Evolutionary conservation across 306 rosid genomes (phyloP).

Genomic region (Elaeagnus macrophylla): DNA sequence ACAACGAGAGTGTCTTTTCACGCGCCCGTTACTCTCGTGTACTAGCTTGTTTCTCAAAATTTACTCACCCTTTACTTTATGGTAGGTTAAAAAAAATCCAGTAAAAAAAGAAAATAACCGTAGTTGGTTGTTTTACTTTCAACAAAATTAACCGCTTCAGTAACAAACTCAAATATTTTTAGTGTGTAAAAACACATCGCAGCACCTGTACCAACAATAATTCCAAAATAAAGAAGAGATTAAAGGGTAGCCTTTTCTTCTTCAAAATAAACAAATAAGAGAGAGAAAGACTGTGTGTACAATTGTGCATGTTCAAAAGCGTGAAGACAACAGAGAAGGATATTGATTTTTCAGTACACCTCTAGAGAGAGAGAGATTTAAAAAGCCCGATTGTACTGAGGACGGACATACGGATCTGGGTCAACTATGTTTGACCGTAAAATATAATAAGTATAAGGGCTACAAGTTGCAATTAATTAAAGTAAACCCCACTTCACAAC

Average conservation of each 20-base stretch:
- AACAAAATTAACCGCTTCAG: constrained; percentile 25
- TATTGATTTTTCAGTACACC: constrained; percentile 18
- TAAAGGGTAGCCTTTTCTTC: neutral
- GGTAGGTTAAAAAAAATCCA: neutral
- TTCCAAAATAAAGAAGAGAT: constrained; percentile 6
- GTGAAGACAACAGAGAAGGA: constrained; percentile 33
- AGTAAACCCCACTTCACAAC: constrained; percentile 2
- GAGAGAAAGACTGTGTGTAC: neutral
- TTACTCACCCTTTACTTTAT: neutral
- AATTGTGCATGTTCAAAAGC: constrained; percentile 27
- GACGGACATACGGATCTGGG: constrained; percentile 40
- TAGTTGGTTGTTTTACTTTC: constrained; percentile 18
- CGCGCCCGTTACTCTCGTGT: constrained; percentile 1
- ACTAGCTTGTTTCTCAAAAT: neutral
- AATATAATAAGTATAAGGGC: constrained; percentile 20
- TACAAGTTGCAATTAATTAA: constrained; percentile 12
- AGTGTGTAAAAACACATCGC: neutral
- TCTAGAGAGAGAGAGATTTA: neutral
- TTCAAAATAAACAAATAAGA: neutral
- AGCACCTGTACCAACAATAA: constrained; percentile 22
- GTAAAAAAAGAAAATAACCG: constrained; percentile 8
- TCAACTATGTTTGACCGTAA: constrained; percentile 54
- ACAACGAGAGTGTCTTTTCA: neutral
- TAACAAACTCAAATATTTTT: constrained; percentile 11
- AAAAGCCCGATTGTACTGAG: constrained; percentile 15